These are phyloP conservation scores for Drosera capensis DNA, from an alignment of 148 eudicot species.

Conservation along the genomic window DNA sequence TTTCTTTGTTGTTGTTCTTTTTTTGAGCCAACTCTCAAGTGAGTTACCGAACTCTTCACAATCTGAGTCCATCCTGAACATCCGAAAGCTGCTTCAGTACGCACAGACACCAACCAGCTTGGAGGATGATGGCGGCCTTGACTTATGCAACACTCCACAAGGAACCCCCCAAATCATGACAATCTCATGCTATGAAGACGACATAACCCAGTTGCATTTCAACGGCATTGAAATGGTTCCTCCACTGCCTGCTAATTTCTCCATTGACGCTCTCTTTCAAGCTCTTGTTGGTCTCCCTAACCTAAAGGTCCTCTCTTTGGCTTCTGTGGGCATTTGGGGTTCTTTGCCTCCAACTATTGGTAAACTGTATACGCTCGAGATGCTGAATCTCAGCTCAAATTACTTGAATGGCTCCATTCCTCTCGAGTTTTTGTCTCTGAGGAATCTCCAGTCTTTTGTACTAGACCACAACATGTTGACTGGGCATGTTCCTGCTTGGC, in stretches of 20 bases:
- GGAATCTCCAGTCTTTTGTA: conserved; percentile 45
- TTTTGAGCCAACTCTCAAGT: conserved; percentile 15
- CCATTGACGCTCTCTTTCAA: conserved; percentile 31
- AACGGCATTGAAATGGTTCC: conserved; percentile 21
- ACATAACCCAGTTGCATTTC: conserved; percentile 57
- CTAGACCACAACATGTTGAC: conserved; percentile 50
- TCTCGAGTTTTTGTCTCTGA: conserved; percentile 22
- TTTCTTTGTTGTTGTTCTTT: conserved; percentile 9
- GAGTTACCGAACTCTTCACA: conserved; percentile 40
- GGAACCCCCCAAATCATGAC: conserved; percentile 33
- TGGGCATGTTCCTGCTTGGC: conserved; percentile 43
- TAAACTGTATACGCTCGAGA: conserved; percentile 41
- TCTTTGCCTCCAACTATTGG: conserved; percentile 40
- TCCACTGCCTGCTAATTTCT: conserved; percentile 26
- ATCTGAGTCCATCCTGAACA: conserved; percentile 23
- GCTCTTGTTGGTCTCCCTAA: conserved; percentile 34
- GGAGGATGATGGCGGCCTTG: conserved; percentile 22
- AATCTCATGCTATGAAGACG: conserved; percentile 45
- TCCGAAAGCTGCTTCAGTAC: conserved; percentile 38
- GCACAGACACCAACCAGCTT: conserved; percentile 24
- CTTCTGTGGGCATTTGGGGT: conserved; percentile 54
- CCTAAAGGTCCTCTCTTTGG: conserved; percentile 56
- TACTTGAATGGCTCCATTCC: conserved; percentile 49
- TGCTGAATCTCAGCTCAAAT: conserved; percentile 63
- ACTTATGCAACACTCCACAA: conserved; percentile 42